A percentile compares a stretch with the other conserved stretches of the same genome.
phyloP scores from a whole-genome alignment of 306 rosid genomes.

The Dicorynia guianensis region DNA sequence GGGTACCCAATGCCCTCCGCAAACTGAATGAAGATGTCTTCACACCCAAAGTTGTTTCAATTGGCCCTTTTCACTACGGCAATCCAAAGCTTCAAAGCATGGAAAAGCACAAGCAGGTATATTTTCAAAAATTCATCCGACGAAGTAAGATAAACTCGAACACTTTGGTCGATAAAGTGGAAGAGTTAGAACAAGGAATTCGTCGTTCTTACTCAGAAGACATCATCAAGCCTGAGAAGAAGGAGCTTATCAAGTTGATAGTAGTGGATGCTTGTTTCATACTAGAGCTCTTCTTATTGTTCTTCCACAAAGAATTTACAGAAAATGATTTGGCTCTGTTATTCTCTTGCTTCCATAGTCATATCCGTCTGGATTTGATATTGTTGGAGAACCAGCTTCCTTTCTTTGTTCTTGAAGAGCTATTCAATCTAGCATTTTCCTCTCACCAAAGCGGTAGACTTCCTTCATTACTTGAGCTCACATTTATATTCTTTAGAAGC shows the following conservation, averaged over 20 bases:
- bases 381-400: slow-evolving; percentile 31
- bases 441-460: neutral
- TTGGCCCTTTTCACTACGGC: slow-evolving; percentile 4
- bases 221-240: neutral
- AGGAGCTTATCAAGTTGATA: neutral
- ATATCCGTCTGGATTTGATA: neutral
- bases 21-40: neutral
- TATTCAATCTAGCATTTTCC: neutral
- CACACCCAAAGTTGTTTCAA: slow-evolving; percentile 13
- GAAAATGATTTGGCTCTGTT: neutral
- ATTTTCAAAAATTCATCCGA: neutral
- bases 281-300: neutral
- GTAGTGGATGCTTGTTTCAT: slow-evolving; percentile 15
- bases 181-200: neutral
- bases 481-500: neutral
- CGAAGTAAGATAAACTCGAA: neutral
- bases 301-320: rapidly evolving
- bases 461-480: neutral
- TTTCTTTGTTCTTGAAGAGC: neutral
- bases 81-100: neutral
- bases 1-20: neutral
- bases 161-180: neutral
- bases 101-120: neutral
- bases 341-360: neutral
- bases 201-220: neutral